Evolutionary conservation across 371 early-diverging fungal species (phyloP).

Genomic region (Mortierella sp.): DNA sequence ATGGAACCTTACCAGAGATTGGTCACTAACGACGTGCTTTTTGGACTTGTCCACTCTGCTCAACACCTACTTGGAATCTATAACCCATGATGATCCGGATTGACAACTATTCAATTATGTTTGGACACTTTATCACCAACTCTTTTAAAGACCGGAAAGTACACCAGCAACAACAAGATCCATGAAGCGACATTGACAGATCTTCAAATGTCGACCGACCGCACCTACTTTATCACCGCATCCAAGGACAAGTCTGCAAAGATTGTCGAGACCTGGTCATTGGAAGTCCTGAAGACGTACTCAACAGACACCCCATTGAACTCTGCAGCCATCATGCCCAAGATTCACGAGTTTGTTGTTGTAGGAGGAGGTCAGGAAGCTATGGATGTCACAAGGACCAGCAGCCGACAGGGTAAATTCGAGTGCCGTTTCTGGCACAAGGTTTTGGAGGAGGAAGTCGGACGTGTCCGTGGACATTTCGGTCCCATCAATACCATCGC

Average conservation of each 20-base stretch:
- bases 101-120: too few relatives aligned
- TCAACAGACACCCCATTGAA: conserved; percentile 96
- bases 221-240: conserved; percentile 96
- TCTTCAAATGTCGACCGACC: conserved; percentile 93
- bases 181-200: conserved; percentile 91
- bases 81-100: too few relatives aligned
- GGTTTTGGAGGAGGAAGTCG: conserved; percentile 96
- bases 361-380: conserved; percentile 89
- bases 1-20: too few relatives aligned
- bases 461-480: conserved; percentile 98
- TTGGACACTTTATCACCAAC: too few relatives aligned
- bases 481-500: conserved; percentile 99
- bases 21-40: too few relatives aligned
- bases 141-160: conserved; percentile 76
- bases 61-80: too few relatives aligned
- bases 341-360: conserved; percentile 79
- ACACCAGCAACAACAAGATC: conserved; percentile 64
- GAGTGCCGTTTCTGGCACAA: conserved; percentile 99
- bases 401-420: conserved; percentile 96
- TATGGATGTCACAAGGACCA: conserved; percentile 96
- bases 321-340: conserved; percentile 93
- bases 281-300: conserved; percentile 88
- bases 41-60: too few relatives aligned
- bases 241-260: conserved; percentile 97
- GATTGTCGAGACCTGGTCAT: conserved; percentile 88